Conservation (phyloP, 1,139 yeast genomes). For the Yamadazyma sp. region DNA sequence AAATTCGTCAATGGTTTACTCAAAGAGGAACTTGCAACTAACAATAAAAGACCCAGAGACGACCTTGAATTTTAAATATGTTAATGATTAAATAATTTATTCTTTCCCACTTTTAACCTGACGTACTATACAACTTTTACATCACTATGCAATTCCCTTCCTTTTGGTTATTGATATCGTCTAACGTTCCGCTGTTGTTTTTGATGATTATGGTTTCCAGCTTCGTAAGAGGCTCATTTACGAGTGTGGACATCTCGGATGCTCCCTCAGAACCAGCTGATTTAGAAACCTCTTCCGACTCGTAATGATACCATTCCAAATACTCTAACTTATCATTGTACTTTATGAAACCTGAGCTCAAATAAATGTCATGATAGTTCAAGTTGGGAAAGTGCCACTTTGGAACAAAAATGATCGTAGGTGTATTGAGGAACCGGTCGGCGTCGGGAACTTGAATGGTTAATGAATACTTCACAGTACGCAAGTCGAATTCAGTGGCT, state of each 20-base stretch:
- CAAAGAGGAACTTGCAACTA: slow-evolving; percentile 51
- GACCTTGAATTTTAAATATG: slow-evolving; percentile 27
- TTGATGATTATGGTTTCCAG: slow-evolving; percentile 38
- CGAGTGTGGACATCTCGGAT: slow-evolving; percentile 15
- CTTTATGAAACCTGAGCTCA: slow-evolving; percentile 57
- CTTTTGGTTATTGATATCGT: slow-evolving; percentile 21
- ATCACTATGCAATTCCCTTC: slow-evolving; percentile 8
- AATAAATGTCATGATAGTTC: slow-evolving; percentile 41
- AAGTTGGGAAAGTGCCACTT: slow-evolving; percentile 60
- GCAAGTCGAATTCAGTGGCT: slow-evolving; percentile 56
- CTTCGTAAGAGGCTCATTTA: slow-evolving; percentile 7
- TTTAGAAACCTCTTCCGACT: slow-evolving; percentile 4
- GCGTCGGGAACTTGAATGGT: slow-evolving; percentile 32
- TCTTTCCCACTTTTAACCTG: neutral
- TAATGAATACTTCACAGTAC: slow-evolving; percentile 45
- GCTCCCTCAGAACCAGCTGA: slow-evolving; percentile 4
- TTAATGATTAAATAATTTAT: slow-evolving; percentile 1
- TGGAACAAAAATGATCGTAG: slow-evolving; percentile 70
- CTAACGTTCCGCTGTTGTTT: slow-evolving; percentile 39
- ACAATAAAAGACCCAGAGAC: slow-evolving; percentile 47
- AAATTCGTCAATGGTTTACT: slow-evolving; percentile 58
- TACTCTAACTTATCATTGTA: slow-evolving; percentile 53
- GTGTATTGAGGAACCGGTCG: slow-evolving; percentile 16
- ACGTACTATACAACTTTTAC: slow-evolving; percentile 1
- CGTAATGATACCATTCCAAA: slow-evolving; percentile 69